Evolutionary conservation across 352 stramenopile species (phyloP).

Genomic region (Globisporangium recalcitrans): DNA sequence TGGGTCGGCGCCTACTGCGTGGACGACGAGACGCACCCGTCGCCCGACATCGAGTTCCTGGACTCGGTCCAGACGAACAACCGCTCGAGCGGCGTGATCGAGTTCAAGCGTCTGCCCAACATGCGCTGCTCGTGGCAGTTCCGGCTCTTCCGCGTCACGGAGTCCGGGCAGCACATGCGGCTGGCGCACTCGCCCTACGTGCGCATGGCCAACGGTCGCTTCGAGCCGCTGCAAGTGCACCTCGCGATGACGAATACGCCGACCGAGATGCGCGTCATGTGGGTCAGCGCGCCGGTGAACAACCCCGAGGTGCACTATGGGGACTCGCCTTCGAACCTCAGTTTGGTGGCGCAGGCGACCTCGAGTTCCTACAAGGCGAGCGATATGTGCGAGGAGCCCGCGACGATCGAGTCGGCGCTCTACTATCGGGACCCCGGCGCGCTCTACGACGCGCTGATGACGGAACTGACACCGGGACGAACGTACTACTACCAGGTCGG

Average conservation of each 20-base stretch:
- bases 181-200: constrained; percentile 17
- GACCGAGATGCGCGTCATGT: neutral
- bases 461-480: neutral
- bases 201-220: constrained; percentile 13
- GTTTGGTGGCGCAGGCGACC: neutral
- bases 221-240: constrained; percentile 26
- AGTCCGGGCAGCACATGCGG: constrained; percentile 8
- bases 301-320: constrained; percentile 13
- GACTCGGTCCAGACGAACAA: constrained; percentile 7
- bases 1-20: constrained; percentile 21
- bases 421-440: neutral
- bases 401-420: neutral
- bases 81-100: neutral
- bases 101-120: constrained; percentile 23
- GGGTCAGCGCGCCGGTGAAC: neutral
- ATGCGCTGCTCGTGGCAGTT: constrained; percentile 37
- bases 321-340: neutral
- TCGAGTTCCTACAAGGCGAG: constrained; percentile 5
- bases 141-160: constrained; percentile 17
- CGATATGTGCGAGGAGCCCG: neutral
- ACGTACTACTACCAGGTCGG: neutral
- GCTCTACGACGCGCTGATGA: neutral
- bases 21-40: constrained; percentile 9
- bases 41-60: neutral
- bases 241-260: constrained; percentile 14